Evolutionary conservation across 2,329 filamentous ascomycete species (phyloP).

Genomic region (Stemphylium vesicarium): DNA sequence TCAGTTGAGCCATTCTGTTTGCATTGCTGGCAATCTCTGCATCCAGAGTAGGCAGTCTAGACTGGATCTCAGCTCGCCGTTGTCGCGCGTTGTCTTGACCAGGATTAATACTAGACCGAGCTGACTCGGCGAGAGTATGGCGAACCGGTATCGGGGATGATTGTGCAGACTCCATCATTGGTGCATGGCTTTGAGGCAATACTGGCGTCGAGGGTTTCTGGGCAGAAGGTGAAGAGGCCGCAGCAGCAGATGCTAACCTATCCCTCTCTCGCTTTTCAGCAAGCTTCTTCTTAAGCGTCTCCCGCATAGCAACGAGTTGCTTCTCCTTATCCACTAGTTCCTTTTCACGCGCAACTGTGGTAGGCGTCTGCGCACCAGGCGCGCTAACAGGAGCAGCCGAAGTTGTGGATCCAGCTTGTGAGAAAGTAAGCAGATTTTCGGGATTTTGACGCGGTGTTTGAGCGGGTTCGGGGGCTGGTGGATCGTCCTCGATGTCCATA

Average conservation of each 20-base stretch:
- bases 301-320: slow-evolving; percentile 55
- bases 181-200: slow-evolving; percentile 2
- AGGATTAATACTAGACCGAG: background rate
- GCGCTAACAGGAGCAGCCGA: slow-evolving; percentile 38
- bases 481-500: slow-evolving; percentile 68
- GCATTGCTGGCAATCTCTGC: slow-evolving; percentile 51
- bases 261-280: slow-evolving; percentile 33
- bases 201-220: slow-evolving; percentile 5
- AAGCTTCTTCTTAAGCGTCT: slow-evolving; percentile 36
- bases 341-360: slow-evolving; percentile 47
- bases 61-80: slow-evolving; percentile 58
- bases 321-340: slow-evolving; percentile 56
- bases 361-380: slow-evolving; percentile 46
- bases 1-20: slow-evolving; percentile 50
- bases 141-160: background rate
- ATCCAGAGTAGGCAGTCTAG: slow-evolving; percentile 54
- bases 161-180: background rate
- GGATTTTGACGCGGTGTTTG: slow-evolving; percentile 15
- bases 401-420: slow-evolving; percentile 30
- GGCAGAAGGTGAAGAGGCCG: slow-evolving; percentile 9
- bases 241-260: slow-evolving; percentile 21
- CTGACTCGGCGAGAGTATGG: background rate
- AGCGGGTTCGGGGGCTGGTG: slow-evolving; percentile 45
- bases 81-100: slow-evolving; percentile 28
- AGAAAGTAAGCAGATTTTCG: slow-evolving; percentile 30